These are phyloP conservation scores for Mrakia frigida DNA, from an alignment of 768 basidiomycete species.

Conservation along the genomic window DNA sequence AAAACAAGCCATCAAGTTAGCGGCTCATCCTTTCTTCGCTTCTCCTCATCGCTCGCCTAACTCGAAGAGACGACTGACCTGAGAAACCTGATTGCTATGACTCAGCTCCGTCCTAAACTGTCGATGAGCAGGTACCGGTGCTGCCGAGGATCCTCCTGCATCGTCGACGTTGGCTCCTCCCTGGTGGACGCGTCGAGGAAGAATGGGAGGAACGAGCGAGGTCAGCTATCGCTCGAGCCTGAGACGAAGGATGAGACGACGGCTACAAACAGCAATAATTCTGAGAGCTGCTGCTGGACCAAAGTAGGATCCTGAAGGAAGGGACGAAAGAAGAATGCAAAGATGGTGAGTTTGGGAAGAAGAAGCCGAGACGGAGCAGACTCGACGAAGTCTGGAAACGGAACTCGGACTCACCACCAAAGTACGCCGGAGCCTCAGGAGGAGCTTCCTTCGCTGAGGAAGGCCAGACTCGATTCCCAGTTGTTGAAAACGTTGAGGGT, in stretches of 20 bases:
- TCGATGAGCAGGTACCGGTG: neutral
- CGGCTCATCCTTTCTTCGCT: neutral
- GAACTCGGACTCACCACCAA: neutral
- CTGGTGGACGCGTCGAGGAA: neutral
- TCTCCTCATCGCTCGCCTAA: neutral
- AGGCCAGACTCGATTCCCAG: neutral
- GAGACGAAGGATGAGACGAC: neutral
- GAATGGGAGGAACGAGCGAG: too few species aligned
- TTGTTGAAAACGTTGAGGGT: neutral
- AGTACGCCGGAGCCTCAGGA: neutral
- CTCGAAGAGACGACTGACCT: neutral
- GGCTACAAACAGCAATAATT: neutral
- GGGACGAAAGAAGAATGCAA: too few species aligned
- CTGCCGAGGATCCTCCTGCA: neutral
- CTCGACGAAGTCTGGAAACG: too few species aligned
- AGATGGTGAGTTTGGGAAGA: too few species aligned
- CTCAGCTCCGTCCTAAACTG: neutral
- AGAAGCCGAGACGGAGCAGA: too few species aligned
- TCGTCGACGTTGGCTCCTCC: neutral
- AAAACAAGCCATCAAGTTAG: constrained; percentile 31
- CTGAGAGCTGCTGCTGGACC: constrained; percentile 3
- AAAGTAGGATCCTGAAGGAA: neutral
- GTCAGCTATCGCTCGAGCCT: neutral
- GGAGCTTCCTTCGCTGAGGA: neutral
- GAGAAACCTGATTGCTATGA: neutral